Evolutionary conservation across 177 flowering plant species (phyloP).

Genomic region (Vitis hybrid): DNA sequence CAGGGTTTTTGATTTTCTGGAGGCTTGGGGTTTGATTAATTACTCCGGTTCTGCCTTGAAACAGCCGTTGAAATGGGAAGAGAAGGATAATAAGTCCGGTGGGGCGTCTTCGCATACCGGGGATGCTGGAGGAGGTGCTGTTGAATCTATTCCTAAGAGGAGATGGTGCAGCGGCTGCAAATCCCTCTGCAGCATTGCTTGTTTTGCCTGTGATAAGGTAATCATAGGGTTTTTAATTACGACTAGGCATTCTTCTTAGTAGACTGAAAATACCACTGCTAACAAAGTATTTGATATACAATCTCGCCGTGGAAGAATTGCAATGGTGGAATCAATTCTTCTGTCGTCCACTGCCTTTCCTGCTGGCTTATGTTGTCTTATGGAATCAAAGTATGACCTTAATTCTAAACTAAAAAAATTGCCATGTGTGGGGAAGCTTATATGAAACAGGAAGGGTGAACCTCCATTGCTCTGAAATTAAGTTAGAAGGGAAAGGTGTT

Average conservation of each 20-base stretch:
- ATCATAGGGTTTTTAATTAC: background rate
- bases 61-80: constrained; percentile 64
- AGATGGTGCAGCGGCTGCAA: constrained; percentile 78
- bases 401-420: too few species aligned
- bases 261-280: too few species aligned
- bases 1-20: constrained; percentile 89
- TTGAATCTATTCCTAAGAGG: constrained; percentile 28
- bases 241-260: background rate
- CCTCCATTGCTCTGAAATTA: too few species aligned
- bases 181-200: constrained; percentile 72
- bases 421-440: too few species aligned
- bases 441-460: too few species aligned
- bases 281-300: too few species aligned
- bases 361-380: background rate
- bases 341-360: background rate
- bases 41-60: constrained; percentile 38
- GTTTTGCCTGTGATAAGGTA: constrained; percentile 87
- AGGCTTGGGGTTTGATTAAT: constrained; percentile 90
- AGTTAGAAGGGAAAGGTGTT: too few species aligned
- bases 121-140: constrained; percentile 16
- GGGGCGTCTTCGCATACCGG: constrained; percentile 12
- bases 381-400: too few species aligned
- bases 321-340: background rate
- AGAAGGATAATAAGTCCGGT: constrained; percentile 47
- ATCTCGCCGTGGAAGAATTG: too few species aligned